Conservation (phyloP, 495 filamentous ascomycete genomes). For the Podospora didyma region DNA sequence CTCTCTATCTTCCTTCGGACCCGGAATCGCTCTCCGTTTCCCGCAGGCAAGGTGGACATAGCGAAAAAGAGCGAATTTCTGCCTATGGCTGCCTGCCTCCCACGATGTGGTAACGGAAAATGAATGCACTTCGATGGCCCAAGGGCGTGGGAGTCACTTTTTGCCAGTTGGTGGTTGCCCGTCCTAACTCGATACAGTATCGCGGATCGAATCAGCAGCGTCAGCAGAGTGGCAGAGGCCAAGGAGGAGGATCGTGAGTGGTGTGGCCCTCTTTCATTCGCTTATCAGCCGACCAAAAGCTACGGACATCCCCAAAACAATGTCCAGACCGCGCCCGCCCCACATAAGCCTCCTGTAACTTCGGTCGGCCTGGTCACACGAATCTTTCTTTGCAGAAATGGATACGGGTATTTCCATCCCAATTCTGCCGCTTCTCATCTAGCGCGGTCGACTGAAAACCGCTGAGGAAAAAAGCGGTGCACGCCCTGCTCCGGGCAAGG, state of each 20-base stretch:
- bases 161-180: neutral
- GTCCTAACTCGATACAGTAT: neutral
- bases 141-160: constrained; percentile 1
- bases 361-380: constrained; percentile 12
- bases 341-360: constrained; percentile 7
- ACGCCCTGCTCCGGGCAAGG: too few relatives aligned
- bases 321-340: constrained; percentile 19
- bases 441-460: neutral
- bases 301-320: constrained; percentile 33
- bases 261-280: constrained; percentile 9
- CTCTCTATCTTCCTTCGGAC: neutral
- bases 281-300: constrained; percentile 6
- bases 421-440: constrained; percentile 9
- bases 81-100: too few relatives aligned
- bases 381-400: neutral
- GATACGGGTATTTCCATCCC: constrained; percentile 9
- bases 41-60: neutral
- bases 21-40: neutral
- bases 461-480: too few relatives aligned
- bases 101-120: too few relatives aligned
- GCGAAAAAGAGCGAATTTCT: too few relatives aligned
- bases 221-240: neutral
- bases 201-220: constrained; percentile 5
- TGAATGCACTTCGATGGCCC: neutral
- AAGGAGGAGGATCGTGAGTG: neutral